Evolutionary conservation across 768 basidiomycete species (phyloP).

Genomic region (Boletellus emodensis): DNA sequence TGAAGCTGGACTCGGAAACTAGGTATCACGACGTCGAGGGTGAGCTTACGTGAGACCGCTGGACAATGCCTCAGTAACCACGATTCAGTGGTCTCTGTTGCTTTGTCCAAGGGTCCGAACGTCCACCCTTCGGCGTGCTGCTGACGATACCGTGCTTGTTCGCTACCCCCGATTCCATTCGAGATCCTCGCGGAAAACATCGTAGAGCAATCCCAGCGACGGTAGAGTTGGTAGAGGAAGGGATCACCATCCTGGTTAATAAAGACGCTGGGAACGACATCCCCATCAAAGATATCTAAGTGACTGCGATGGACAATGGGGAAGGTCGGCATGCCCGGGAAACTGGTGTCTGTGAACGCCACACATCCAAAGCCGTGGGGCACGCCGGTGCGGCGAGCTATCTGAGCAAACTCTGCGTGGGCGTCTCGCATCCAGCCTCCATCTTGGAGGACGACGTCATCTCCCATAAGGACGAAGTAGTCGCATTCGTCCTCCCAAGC

Average conservation of each 20-base stretch:
- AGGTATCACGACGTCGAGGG: slow-evolving; percentile 54
- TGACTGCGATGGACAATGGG: slow-evolving; percentile 54
- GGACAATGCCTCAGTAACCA: slow-evolving; percentile 34
- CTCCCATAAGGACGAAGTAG: slow-evolving; percentile 52
- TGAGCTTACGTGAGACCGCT: slow-evolving; percentile 34
- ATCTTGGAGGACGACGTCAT: slow-evolving; percentile 49
- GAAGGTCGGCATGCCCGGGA: slow-evolving; percentile 61
- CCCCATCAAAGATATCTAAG: slow-evolving; percentile 50
- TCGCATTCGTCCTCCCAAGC: slow-evolving; percentile 49
- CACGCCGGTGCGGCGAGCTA: slow-evolving; percentile 28
- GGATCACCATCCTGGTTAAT: slow-evolving; percentile 59
- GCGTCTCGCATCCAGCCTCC: slow-evolving; percentile 49
- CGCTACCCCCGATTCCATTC: slow-evolving; percentile 46
- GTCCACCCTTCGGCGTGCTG: slow-evolving; percentile 46
- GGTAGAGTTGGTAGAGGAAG: slow-evolving; percentile 57
- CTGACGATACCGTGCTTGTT: slow-evolving; percentile 46
- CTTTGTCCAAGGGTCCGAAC: slow-evolving; percentile 42
- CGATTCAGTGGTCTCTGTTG: slow-evolving; percentile 31
- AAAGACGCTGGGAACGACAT: slow-evolving; percentile 48
- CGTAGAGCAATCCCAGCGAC: slow-evolving; percentile 47
- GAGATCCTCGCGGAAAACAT: slow-evolving; percentile 43
- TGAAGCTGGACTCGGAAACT: slow-evolving; percentile 49
- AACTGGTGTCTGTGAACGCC: slow-evolving; percentile 51
- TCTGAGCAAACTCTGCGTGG: slow-evolving; percentile 35
- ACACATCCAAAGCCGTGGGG: slow-evolving; percentile 54